phyloP scores from a whole-genome alignment of 768 basidiomycete genomes.

The Mycena vulgaris region DNA sequence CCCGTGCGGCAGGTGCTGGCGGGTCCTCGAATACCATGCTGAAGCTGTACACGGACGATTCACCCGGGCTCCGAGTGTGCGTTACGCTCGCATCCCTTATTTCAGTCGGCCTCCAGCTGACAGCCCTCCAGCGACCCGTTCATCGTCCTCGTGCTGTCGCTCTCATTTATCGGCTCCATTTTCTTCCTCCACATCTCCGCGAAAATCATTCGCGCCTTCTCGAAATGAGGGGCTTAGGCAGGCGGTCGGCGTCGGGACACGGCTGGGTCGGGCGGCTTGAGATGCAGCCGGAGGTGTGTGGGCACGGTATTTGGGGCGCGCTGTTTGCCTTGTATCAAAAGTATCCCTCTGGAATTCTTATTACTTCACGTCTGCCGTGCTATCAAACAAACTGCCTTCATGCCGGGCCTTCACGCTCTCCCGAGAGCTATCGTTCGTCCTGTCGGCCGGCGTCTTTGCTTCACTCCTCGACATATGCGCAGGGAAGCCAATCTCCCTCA shows the following conservation, averaged over 20 bases:
- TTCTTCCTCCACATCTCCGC: conserved; percentile 99
- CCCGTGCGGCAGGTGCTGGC: conserved; percentile 94
- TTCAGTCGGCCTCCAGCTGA: background rate
- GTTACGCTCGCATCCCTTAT: conserved; percentile 52
- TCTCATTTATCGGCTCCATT: conserved; percentile 97
- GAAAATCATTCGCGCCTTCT: conserved; percentile 92
- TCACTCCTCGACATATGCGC: background rate
- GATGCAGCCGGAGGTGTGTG: conserved; percentile 5
- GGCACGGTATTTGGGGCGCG: conserved; percentile 9
- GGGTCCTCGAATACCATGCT: conserved; percentile 99
- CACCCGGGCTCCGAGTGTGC: conserved; percentile 96
- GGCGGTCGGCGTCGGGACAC: conserved; percentile 11
- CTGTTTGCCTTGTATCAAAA: conserved; percentile 36
- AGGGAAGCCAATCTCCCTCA: background rate
- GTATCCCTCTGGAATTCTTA: conserved; percentile 37
- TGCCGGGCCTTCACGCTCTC: background rate
- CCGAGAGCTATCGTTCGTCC: background rate
- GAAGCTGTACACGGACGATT: conserved; percentile 98
- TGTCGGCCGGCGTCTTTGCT: background rate
- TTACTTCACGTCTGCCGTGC: conserved; percentile 23
- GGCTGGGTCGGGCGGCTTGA: background rate
- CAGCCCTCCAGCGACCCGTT: conserved; percentile 84
- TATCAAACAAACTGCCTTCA: conserved; percentile 18
- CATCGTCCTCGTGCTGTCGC: conserved; percentile 95
- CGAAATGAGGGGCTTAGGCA: conserved; percentile 68